Percentiles rank a stretch among this genome's conserved stretches.
These are phyloP conservation scores for Kodamaea nitidulidarum DNA, from an alignment of 805 yeast species.

Conservation along the genomic window DNA sequence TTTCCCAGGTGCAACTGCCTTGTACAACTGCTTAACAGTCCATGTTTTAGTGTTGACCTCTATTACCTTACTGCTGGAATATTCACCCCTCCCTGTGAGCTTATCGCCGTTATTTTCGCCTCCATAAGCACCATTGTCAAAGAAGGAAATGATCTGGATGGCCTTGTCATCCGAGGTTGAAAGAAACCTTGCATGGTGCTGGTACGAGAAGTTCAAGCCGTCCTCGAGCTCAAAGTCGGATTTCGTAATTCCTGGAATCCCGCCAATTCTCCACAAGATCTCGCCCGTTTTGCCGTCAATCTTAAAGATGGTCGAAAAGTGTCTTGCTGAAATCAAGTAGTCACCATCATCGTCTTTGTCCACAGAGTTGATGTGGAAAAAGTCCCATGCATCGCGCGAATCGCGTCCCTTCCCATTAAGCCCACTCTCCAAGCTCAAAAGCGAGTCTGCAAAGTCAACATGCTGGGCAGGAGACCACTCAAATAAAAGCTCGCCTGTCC, in stretches of 20 bases:
- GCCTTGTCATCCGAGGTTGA: slow-evolving; percentile 17
- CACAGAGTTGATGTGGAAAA: slow-evolving; percentile 37
- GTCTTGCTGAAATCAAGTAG: slow-evolving; percentile 33
- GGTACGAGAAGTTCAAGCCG: slow-evolving; percentile 29
- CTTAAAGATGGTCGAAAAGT: slow-evolving; percentile 31
- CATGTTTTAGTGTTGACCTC: slow-evolving; percentile 26
- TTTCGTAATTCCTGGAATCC: slow-evolving; percentile 17
- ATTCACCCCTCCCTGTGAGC: slow-evolving; percentile 16
- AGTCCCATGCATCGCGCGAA: slow-evolving; percentile 36
- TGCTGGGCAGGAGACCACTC: slow-evolving; percentile 34
- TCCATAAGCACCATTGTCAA: slow-evolving; percentile 37
- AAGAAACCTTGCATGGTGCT: slow-evolving; percentile 34
- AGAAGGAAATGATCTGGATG: slow-evolving; percentile 30
- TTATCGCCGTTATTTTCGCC: slow-evolving; percentile 27
- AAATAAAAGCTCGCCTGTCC: slow-evolving; percentile 32
- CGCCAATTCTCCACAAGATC: slow-evolving; percentile 32
- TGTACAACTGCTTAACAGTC: slow-evolving; percentile 23
- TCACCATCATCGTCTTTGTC: slow-evolving; percentile 33
- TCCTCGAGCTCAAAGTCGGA: slow-evolving; percentile 18
- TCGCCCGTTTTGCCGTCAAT: slow-evolving; percentile 33
- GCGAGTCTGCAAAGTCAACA: slow-evolving; percentile 29
- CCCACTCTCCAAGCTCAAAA: slow-evolving; percentile 25
- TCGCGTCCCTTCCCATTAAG: slow-evolving; percentile 32
- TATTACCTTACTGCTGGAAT: slow-evolving; percentile 32
- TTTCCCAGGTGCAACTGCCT: slow-evolving; percentile 21